Conservation (phyloP, 768 basidiomycete genomes). For the Lentinula sp. region DNA sequence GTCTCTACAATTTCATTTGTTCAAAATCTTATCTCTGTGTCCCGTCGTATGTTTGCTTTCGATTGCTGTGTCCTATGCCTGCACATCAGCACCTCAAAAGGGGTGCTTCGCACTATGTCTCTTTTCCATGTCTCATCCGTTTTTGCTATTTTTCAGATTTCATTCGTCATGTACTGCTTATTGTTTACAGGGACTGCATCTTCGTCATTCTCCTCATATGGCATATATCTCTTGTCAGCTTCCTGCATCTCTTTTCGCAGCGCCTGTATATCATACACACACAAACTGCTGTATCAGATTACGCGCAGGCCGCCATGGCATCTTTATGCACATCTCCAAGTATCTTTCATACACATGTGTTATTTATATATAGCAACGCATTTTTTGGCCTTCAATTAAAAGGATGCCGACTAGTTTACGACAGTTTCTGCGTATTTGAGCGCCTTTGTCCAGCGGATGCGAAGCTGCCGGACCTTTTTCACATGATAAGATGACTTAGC, state of each 20-base stretch:
- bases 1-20: conserved; percentile 10
- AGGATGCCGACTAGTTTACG: neutral
- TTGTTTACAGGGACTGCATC: neutral
- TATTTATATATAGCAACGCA: conserved; percentile 6
- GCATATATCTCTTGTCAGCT: neutral
- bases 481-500: conserved; percentile 1
- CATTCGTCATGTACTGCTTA: conserved; percentile 14
- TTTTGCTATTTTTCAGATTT: conserved; percentile 9
- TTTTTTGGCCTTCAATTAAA: neutral
- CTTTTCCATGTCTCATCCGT: conserved; percentile 10
- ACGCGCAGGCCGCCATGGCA: conserved; percentile 22
- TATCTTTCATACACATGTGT: conserved; percentile 7
- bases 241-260: neutral
- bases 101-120: conserved; percentile 11
- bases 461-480: neutral
- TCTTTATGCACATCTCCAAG: neutral
- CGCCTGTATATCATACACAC: conserved; percentile 21
- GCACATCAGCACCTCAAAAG: conserved; percentile 9
- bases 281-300: conserved; percentile 10
- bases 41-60: conserved; percentile 19
- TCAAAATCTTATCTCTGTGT: conserved; percentile 15
- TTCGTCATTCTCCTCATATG: neutral
- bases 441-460: neutral
- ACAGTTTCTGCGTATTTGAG: no score
- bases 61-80: conserved; percentile 32